Evolutionary conservation across 1,139 yeast genomes (phyloP).

Genomic region (Protomyces gravidus): DNA sequence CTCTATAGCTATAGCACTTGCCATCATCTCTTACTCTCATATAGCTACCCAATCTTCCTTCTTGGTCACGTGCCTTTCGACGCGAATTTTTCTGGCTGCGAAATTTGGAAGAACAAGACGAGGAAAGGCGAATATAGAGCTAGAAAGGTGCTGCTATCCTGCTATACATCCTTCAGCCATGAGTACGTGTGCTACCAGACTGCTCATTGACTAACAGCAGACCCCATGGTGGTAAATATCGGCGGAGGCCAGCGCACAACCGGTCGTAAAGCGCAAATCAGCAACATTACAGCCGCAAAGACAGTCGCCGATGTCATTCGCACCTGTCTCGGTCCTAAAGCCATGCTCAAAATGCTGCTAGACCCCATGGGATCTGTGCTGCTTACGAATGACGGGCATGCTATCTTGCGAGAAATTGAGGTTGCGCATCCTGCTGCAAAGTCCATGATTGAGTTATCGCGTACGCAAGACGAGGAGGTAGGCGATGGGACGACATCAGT

Average conservation of each 20-base stretch:
- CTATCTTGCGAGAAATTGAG: constrained; percentile 80
- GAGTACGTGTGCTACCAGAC: background rate
- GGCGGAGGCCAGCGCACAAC: constrained; percentile 70
- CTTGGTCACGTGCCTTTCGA: background rate
- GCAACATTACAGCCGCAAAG: constrained; percentile 97
- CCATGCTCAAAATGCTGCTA: constrained; percentile 94
- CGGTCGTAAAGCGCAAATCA: constrained; percentile 94
- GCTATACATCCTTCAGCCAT: too few relatives aligned
- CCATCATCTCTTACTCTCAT: too few relatives aligned
- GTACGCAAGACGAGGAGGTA: constrained; percentile 92
- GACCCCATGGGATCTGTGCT: constrained; percentile 97
- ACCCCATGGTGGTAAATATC: constrained; percentile 20
- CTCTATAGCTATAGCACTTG: too few relatives aligned
- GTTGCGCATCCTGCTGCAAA: constrained; percentile 98
- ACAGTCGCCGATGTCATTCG: constrained; percentile 63
- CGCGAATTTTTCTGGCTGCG: background rate
- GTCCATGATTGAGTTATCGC: constrained; percentile 92
- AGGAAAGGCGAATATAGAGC: too few relatives aligned
- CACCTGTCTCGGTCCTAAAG: constrained; percentile 98
- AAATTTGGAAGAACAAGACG: background rate
- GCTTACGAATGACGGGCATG: constrained; percentile 96
- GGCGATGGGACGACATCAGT: constrained; percentile 35
- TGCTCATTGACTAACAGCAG: background rate
- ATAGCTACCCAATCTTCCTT: background rate
- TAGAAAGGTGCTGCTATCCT: too few relatives aligned